Evolutionary conservation across 495 filamentous ascomycete species (phyloP).

Genomic region (Penicillium lagena): DNA sequence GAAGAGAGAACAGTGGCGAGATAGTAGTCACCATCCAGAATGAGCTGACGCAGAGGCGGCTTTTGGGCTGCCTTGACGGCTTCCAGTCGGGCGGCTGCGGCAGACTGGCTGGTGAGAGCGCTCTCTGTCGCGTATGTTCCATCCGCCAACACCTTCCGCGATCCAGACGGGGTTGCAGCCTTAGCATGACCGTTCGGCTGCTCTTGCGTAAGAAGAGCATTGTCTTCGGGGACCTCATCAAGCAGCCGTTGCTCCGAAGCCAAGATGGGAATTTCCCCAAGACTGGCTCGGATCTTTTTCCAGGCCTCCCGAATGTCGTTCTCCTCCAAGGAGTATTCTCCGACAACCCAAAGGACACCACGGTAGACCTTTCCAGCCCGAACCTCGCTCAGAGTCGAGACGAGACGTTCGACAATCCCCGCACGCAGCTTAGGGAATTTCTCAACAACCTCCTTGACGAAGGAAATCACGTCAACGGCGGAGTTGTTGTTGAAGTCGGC

Average conservation of each 20-base stretch:
- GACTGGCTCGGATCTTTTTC: conserved; percentile 88
- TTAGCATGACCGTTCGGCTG: conserved; percentile 80
- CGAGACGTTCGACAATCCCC: conserved; percentile 81
- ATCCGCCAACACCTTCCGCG: conserved; percentile 87
- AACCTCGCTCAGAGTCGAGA: conserved; percentile 87
- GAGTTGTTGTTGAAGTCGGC: conserved; percentile 96
- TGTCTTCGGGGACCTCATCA: conserved; percentile 69
- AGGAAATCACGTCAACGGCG: conserved; percentile 95
- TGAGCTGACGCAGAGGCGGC: conserved; percentile 89
- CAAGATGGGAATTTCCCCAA: conserved; percentile 96
- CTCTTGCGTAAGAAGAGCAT: conserved; percentile 50
- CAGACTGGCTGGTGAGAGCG: conserved; percentile 86
- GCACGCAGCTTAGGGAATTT: conserved; percentile 88
- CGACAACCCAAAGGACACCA: conserved; percentile 94
- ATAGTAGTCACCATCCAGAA: conserved; percentile 96
- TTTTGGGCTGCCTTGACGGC: conserved; percentile 97
- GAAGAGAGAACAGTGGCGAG: conserved; percentile 90
- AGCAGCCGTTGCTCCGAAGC: conserved; percentile 91
- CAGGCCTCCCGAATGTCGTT: conserved; percentile 94
- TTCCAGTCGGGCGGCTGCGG: conserved; percentile 84
- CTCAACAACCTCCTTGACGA: conserved; percentile 98
- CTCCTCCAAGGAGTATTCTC: conserved; percentile 92
- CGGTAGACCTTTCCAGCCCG: conserved; percentile 96
- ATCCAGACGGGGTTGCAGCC: conserved; percentile 65
- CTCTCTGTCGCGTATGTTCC: conserved; percentile 97